Base-by-base conservation (phyloP, 768 basidiomycete genomes). In the Suillus alpinus region DNA sequence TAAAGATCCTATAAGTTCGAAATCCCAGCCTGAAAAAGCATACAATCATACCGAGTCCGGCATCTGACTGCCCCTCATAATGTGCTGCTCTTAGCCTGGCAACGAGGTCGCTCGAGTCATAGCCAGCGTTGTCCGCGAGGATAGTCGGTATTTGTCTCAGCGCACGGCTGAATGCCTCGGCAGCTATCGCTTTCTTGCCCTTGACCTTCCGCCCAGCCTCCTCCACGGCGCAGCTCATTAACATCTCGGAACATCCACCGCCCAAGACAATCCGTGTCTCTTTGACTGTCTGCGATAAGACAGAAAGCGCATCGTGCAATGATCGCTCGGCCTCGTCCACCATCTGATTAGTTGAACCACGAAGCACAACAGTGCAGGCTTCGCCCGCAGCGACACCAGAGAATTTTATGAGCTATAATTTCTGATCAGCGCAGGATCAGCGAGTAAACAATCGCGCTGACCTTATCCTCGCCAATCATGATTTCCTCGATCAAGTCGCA, bases 381-480 rank as follows among this genome's bases (percentile, higher is more conserved):
- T 96, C 88, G 13, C 96, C 96, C 20, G 96, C 95, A 13, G 95
- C 95, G 44, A 99, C 96, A 46, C 97, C 97, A 9, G 97, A 98
- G 82, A 99, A 99, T 78, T 98, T 99, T 80, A 98, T 97, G 63
- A 99, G 83, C 95, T 98, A 66, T 29, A 10, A 16, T 0, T n/a
- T 23, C 34, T 6, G 0, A 37, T 68, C 37, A 69, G 61, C 56
- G 20, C 20, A 16, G 23, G 4, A 4, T 29, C 13, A 40, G 18
- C 23, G 34, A 14, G 29, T 43, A 31, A 6, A 57, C 23, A 20
- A 43, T 43, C 9, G 20, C 20, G 59, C 79, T 26, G 62, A 94
- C 96, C 86, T 95, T 97, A 75, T 99, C 97, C 78, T 99, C 97
- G 18, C 97, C 97, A 65, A 99, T 98, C 83, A 99, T 98, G 67